Conservation (phyloP, 164 flowering plant species). For the Buxus sempervirens region DNA sequence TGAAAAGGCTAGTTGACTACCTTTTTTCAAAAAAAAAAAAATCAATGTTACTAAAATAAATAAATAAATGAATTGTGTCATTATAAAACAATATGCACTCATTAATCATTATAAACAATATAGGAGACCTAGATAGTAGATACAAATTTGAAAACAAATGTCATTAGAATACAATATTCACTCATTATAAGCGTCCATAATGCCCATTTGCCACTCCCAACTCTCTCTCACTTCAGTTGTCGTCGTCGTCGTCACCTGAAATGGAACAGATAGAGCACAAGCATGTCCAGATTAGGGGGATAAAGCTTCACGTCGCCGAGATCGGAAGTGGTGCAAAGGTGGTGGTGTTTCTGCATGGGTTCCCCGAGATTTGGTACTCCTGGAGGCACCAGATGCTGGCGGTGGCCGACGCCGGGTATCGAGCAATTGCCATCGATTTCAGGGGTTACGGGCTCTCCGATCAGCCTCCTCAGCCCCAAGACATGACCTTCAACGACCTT, state of each 20-base stretch:
- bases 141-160: no score
- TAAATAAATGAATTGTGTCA: no score
- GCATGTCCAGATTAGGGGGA: slow-evolving; percentile 31
- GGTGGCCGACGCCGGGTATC: slow-evolving; percentile 20
- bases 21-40: no score
- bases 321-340: slow-evolving; percentile 33
- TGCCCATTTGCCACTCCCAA: no score
- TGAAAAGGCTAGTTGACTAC: no score
- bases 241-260: no score
- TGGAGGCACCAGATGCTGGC: slow-evolving; percentile 72
- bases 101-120: no score
- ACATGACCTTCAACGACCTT: slow-evolving; percentile 31
- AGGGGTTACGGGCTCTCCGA: slow-evolving; percentile 49
- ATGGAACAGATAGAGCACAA: slow-evolving; percentile 22
- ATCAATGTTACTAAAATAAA: no score
- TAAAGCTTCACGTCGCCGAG: slow-evolving; percentile 57
- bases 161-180: no score
- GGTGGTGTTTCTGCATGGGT: slow-evolving; percentile 56
- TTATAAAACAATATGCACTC: no score
- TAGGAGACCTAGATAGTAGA: no score
- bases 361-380: slow-evolving; percentile 70
- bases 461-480: slow-evolving; percentile 15
- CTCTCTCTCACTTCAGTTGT: not conserved
- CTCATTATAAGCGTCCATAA: no score
- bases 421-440: slow-evolving; percentile 39